Base-by-base conservation (phyloP, 345 rosid genomes). In the Populus euphratica region DNA sequence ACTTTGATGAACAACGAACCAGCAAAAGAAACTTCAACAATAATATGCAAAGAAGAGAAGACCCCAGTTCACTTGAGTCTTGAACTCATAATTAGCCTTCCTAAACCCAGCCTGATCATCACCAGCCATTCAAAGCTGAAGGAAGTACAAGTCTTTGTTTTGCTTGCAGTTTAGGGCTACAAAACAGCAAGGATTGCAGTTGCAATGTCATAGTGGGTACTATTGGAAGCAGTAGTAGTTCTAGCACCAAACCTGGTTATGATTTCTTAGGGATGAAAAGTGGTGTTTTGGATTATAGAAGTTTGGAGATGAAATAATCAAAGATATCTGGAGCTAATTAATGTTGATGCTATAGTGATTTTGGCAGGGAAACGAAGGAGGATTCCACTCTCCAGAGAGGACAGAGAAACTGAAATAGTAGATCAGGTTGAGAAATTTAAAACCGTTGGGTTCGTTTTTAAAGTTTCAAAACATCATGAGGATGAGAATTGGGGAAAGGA, bases 41-140 rank as follows among this genome's bases (percentile, higher is more conserved):
- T 71, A 14, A 56, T 77, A 16, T 68, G 71, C 67, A 77, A 69
- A 54, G 84, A 64, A 16, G 84, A 74, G 75, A 31, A 14, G 41
- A 56, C 8, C 75, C 72, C 68, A 50, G 68, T 77, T 65, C 36
- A 89, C 80, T 88, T 94, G 89, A 94, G 89, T 80, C 93, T 94
- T n/a, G 98, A 92, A 78, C 94, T 94, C 13, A 90, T 88, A 81
- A 94, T 94, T 54, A 89, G 96, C 83, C 97, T 91, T 23, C 97
- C 98, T 12, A 89, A 72, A 47, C 38, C 27, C 86, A 83, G 35
- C 63, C 75, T 12, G 80, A 79, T 17, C 69, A 9, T 20, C 39
- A 31, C 23, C 70, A 74, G 68, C 65, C 72, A 35, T 17, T 75
- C 50, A 76, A 67, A 44, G 69, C 68, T 5, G 81, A 81, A 17